Conservation (phyloP, 441 rosid genomes). For the Syzygium syzygioides region DNA sequence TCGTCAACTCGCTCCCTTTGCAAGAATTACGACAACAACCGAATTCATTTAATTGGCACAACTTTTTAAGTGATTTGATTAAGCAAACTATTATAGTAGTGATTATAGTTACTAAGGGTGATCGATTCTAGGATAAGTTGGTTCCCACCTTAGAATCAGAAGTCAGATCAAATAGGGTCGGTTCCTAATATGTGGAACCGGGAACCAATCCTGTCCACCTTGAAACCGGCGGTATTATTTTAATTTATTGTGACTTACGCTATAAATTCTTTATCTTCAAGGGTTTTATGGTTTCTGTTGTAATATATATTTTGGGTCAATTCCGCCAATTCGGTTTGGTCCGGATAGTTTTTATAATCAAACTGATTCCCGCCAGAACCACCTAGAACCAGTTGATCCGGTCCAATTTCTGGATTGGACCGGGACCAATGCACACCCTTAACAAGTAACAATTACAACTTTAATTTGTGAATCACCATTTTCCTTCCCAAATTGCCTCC, state of each 20-base stretch:
- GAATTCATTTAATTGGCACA: neutral
- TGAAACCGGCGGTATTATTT: neutral
- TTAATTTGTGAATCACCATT: neutral
- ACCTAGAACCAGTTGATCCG: accelerated
- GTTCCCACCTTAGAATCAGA: neutral
- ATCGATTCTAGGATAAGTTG: accelerated
- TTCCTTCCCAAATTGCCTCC: neutral
- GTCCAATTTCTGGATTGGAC: accelerated
- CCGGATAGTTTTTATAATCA: accelerated
- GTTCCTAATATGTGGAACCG: no score
- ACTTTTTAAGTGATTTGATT: neutral
- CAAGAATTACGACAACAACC: neutral
- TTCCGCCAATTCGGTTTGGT: accelerated
- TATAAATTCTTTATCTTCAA: neutral
- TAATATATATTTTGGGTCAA: accelerated
- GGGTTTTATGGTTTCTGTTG: neutral
- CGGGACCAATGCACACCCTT: neutral
- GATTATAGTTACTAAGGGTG: neutral
- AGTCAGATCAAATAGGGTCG: no score
- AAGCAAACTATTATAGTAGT: neutral
- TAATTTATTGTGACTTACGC: neutral
- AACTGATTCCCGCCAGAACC: accelerated
- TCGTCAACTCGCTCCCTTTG: neutral
- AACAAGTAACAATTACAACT: neutral
- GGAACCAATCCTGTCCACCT: no score